phyloP scores from a whole-genome alignment of 345 rosid genomes.

The Heritiera fomes region DNA sequence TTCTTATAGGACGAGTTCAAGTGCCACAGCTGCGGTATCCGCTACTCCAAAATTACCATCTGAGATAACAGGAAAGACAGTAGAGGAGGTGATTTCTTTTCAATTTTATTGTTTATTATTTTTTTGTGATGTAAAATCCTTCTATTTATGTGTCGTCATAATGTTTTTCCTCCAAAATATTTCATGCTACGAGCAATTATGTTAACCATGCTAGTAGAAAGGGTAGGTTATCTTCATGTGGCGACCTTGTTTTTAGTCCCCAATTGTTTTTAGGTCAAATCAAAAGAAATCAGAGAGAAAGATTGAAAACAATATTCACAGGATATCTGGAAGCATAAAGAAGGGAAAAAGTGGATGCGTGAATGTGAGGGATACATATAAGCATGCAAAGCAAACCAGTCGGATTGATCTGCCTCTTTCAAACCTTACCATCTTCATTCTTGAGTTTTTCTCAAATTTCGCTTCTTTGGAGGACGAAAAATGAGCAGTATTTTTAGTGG shows the following conservation, averaged over 20 bases:
- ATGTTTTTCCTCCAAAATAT: background rate
- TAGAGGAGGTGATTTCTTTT: slow-evolving; percentile 71
- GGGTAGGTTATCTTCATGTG: background rate
- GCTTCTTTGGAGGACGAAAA: background rate
- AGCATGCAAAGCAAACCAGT: background rate
- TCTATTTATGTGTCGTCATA: background rate
- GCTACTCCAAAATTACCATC: slow-evolving; percentile 75
- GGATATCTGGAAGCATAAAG: background rate
- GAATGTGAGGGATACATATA: background rate
- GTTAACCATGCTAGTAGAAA: background rate
- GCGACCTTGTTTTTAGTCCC: background rate
- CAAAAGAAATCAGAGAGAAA: background rate
- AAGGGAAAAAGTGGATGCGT: background rate
- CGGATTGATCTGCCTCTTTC: background rate
- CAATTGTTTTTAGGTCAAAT: background rate
- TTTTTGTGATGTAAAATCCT: background rate
- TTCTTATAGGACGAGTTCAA: slow-evolving; percentile 54
- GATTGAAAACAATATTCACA: background rate
- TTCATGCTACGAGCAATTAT: background rate
- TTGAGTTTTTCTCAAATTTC: background rate
- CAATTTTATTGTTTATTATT: background rate
- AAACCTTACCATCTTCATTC: background rate
- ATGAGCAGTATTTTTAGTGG: background rate
- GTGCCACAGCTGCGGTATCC: slow-evolving; percentile 46
- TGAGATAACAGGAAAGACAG: slow-evolving; percentile 86